A percentile compares a stretch with the other conserved stretches of the same genome.
phyloP scores from a whole-genome alignment of 768 basidiomycete species.

The Xerocomus spinulosus region DNA sequence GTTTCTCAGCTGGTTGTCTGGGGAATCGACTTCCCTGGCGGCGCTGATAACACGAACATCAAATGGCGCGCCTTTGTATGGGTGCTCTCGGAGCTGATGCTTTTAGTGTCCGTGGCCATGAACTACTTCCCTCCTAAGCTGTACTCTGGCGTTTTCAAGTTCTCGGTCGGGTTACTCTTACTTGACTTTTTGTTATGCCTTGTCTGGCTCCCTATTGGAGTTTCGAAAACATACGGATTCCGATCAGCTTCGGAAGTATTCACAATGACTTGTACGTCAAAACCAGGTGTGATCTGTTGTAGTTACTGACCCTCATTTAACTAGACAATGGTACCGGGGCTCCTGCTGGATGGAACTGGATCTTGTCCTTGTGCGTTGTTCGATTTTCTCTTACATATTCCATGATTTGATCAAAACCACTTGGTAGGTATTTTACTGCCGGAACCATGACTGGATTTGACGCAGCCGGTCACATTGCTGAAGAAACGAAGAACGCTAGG shows the following conservation, averaged over 20 bases:
- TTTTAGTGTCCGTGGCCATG: conserved; percentile 69
- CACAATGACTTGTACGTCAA: conserved; percentile 65
- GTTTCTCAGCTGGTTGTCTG: conserved; percentile 80
- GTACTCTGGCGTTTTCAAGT: conserved; percentile 75
- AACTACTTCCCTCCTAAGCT: conserved; percentile 78
- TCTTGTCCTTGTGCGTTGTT: conserved; percentile 68
- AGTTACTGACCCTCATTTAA: not conserved
- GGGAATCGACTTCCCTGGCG: conserved; percentile 81
- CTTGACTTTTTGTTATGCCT: conserved; percentile 84
- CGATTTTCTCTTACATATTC: not conserved
- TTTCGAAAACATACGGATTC: conserved; percentile 86
- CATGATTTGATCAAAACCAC: conserved; percentile 26
- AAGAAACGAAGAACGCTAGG: conserved; percentile 83
- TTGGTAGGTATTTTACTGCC: conserved; percentile 78
- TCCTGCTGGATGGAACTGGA: conserved; percentile 86
- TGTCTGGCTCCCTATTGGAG: conserved; percentile 92
- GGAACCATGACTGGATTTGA: conserved; percentile 91
- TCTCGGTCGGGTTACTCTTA: conserved; percentile 70
- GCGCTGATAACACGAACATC: conserved; percentile 60
- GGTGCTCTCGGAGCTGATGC: conserved; percentile 70
- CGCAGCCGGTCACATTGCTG: conserved; percentile 82
- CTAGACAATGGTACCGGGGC: conserved; percentile 88
- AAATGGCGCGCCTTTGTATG: conserved; percentile 87
- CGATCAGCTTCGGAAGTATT: conserved; percentile 81
- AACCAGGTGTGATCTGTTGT: conserved; percentile 18